Percentiles rank a stretch among this genome's conserved stretches.
Evolutionary conservation across 176 grass and related monocot genomes (phyloP).

Genomic region (Cocos nucifera): DNA sequence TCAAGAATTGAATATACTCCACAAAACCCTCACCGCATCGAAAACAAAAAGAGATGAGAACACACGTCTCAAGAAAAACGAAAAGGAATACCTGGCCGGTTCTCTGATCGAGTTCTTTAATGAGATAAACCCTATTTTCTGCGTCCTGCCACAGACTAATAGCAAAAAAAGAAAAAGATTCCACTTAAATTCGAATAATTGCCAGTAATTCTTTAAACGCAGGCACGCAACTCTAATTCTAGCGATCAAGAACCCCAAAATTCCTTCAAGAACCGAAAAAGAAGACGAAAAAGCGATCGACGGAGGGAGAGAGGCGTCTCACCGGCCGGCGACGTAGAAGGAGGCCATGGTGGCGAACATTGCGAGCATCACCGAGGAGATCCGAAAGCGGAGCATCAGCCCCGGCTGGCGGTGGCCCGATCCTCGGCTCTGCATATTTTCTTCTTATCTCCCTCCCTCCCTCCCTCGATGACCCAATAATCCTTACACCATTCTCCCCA

Average conservation of each 20-base stretch:
- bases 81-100: constrained; percentile 53
- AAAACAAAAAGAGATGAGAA: no score
- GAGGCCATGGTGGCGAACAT: constrained; percentile 97
- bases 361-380: constrained; percentile 72
- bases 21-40: no score
- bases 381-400: constrained; percentile 42
- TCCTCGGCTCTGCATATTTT: constrained; percentile 79
- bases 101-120: constrained; percentile 80
- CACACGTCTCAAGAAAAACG: background rate
- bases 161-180: background rate
- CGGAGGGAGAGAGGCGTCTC: background rate
- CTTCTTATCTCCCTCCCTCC: background rate
- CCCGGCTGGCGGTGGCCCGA: constrained; percentile 30
- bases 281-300: background rate
- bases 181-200: no score
- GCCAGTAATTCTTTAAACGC: no score
- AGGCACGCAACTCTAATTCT: no score
- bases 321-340: constrained; percentile 92
- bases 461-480: no score
- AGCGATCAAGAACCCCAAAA: background rate
- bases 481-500: no score
- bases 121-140: constrained; percentile 73
- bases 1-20: no score
- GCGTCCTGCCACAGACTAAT: constrained; percentile 91
- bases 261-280: background rate